A percentile compares a stretch with the other conserved stretches of the same genome.
These are phyloP conservation scores for Picochlorum sp. DNA, from an alignment of 139 green algal species.

Conservation along the genomic window DNA sequence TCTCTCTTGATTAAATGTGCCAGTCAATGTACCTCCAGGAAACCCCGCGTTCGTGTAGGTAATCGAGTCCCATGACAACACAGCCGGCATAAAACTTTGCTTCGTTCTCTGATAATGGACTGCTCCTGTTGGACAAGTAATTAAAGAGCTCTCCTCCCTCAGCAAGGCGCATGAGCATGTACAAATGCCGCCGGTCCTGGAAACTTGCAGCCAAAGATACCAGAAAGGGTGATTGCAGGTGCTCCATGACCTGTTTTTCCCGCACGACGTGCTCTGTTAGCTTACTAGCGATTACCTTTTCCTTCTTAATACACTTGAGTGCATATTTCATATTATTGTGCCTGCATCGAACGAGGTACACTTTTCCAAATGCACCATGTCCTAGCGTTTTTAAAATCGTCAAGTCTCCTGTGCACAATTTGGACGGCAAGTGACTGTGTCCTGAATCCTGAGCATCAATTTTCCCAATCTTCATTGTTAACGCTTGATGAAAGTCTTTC, in stretches of 20 bases:
- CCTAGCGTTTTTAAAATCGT: conserved; percentile 63
- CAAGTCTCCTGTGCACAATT: conserved; percentile 14
- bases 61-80: conserved; percentile 74
- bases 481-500: conserved; percentile 35
- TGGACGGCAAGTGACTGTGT: conserved; percentile 4
- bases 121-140: conserved; percentile 63
- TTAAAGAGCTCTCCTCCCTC: conserved; percentile 92
- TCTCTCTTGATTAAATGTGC: conserved; percentile 3
- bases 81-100: conserved; percentile 80
- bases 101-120: conserved; percentile 57
- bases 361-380: conserved; percentile 75
- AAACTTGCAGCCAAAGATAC: conserved; percentile 66
- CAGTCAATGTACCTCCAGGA: conserved; percentile 40
- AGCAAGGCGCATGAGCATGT: conserved; percentile 85
- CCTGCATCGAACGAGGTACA: conserved; percentile 66
- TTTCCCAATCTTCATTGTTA: conserved; percentile 18
- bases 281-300: conserved; percentile 57
- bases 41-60: conserved; percentile 68
- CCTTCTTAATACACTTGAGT: conserved; percentile 81
- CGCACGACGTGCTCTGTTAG: conserved; percentile 78
- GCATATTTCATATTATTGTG: conserved; percentile 42
- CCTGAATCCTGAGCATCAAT: conserved; percentile 15
- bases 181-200: conserved; percentile 43
- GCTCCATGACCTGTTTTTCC: conserved; percentile 63
- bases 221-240: conserved; percentile 74